Conservation (phyloP, 1,139 yeast genomes). For the Blastobotrys serpentis region DNA sequence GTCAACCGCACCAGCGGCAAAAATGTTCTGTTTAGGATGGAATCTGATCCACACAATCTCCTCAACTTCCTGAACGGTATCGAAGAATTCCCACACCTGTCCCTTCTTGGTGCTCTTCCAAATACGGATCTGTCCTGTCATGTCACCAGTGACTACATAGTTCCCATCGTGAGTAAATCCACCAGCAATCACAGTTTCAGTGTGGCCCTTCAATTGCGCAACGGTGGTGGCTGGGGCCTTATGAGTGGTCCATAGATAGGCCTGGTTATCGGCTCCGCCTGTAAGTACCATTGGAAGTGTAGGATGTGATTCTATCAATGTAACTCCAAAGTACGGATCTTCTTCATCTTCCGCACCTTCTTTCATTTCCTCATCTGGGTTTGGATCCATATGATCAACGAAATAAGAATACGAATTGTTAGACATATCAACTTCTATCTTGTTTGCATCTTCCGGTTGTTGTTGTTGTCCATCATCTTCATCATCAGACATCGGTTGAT, state of each 20-base stretch:
- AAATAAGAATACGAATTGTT: conserved; percentile 89
- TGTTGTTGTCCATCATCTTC: conserved; percentile 27
- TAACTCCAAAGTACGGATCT: conserved; percentile 43
- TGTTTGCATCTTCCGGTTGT: conserved; percentile 54
- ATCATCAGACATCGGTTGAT: conserved; percentile 23
- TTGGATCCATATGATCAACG: conserved; percentile 57
- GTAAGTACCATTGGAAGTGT: conserved; percentile 75
- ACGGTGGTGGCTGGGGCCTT: conserved; percentile 78
- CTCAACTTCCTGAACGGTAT: conserved; percentile 80
- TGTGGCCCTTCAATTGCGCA: conserved; percentile 71
- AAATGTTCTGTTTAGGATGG: conserved; percentile 67
- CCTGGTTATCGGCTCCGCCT: conserved; percentile 90
- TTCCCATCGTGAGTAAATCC: conserved; percentile 82
- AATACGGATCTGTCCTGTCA: conserved; percentile 83
- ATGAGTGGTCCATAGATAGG: conserved; percentile 89
- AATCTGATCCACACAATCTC: conserved; percentile 75
- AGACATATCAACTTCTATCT: conserved; percentile 70
- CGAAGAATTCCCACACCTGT: conserved; percentile 72
- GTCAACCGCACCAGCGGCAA: conserved; percentile 93
- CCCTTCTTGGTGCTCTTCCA: conserved; percentile 73
- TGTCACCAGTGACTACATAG: conserved; percentile 83
- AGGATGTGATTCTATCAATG: conserved; percentile 77
- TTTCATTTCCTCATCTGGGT: background rate
- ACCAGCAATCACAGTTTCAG: conserved; percentile 83
- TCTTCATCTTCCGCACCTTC: conserved; percentile 34